Conservation (phyloP, 2,329 filamentous ascomycete genomes). For the Septoria petroselini region DNA sequence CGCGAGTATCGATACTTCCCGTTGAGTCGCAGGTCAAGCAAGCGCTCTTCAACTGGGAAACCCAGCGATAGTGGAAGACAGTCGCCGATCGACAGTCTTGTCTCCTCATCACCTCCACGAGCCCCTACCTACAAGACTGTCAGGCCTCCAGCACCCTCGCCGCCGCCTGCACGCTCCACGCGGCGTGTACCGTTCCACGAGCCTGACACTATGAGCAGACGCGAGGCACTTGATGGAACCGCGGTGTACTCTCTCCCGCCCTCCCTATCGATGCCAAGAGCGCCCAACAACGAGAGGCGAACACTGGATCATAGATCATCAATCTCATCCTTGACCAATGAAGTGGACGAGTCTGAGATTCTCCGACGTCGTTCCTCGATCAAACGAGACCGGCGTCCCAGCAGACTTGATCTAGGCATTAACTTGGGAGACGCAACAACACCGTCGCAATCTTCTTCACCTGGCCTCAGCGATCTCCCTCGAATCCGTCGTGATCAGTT, state of each 20-base stretch:
- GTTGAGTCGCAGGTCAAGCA: conserved; percentile 24
- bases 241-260: conserved; percentile 29
- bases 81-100: conserved; percentile 24
- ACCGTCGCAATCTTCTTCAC: conserved; percentile 21
- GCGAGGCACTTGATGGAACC: conserved; percentile 26
- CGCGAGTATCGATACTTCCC: conserved; percentile 26
- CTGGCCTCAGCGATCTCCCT: conserved; percentile 25
- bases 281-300: conserved; percentile 23
- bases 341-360: conserved; percentile 20
- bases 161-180: conserved; percentile 18
- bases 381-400: conserved; percentile 11
- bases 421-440: conserved; percentile 2
- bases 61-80: conserved; percentile 12
- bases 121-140: conserved; percentile 17
- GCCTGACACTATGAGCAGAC: conserved; percentile 13
- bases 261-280: conserved; percentile 25
- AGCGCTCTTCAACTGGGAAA: conserved; percentile 24
- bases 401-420: conserved; percentile 16
- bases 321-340: conserved; percentile 16
- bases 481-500: conserved; percentile 15
- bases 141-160: conserved; percentile 23
- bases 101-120: conserved; percentile 22
- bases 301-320: conserved; percentile 11
- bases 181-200: conserved; percentile 10
- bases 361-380: background rate